Conservation (phyloP, 108 stramenopile species). For the Aurantiochytrium sp. region DNA sequence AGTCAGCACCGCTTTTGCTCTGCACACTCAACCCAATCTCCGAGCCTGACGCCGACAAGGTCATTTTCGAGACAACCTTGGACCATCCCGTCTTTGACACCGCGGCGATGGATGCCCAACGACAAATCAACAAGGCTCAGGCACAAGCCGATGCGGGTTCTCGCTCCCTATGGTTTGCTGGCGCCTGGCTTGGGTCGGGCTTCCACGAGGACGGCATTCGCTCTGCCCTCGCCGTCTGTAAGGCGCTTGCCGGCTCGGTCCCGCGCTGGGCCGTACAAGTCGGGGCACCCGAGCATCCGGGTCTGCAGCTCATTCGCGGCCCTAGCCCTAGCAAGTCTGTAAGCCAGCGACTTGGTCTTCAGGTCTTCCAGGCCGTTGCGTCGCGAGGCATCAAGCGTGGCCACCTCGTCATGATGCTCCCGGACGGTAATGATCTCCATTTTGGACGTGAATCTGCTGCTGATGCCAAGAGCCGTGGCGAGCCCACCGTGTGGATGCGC, state of each 20-base stretch:
- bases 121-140: conserved; percentile 51
- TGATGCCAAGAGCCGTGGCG: neutral
- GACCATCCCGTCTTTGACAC: conserved; percentile 82
- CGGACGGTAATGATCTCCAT: neutral
- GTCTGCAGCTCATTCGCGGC: neutral
- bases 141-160: conserved; percentile 45
- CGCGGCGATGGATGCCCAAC: conserved; percentile 57
- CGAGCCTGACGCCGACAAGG: conserved; percentile 43
- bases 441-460: neutral
- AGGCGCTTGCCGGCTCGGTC: conserved; percentile 48
- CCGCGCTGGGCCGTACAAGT: conserved; percentile 54
- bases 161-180: conserved; percentile 75
- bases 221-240: conserved; percentile 69
- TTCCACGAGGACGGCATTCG: conserved; percentile 95
- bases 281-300: neutral
- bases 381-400: neutral
- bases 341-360: neutral
- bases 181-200: conserved; percentile 87
- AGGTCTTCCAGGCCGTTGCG: neutral
- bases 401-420: conserved; percentile 13
- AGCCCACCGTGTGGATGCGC: neutral
- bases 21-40: conserved; percentile 84
- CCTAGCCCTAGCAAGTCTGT: neutral
- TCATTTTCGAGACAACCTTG: conserved; percentile 52
- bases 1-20: conserved; percentile 62